Evolutionary conservation across 306 rosid genomes (phyloP).

Genomic region (Lathyrus oleraceus): DNA sequence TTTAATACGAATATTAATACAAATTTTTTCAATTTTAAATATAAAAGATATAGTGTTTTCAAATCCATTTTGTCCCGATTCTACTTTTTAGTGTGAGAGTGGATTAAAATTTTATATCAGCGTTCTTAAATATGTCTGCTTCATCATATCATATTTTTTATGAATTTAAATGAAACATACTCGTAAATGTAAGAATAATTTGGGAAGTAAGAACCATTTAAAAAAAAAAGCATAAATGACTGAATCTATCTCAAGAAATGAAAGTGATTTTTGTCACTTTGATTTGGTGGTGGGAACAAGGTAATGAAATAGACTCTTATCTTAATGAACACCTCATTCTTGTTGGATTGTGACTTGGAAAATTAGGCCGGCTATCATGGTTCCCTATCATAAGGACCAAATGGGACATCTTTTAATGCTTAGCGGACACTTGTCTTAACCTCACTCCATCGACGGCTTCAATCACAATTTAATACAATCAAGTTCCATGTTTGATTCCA

Average conservation of each 20-base stretch:
- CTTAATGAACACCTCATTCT: conserved; percentile 22
- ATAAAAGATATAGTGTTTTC: too few relatives aligned
- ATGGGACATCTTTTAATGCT: conserved; percentile 23
- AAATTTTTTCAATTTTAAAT: too few relatives aligned
- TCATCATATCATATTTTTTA: too few relatives aligned
- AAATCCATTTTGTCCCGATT: too few relatives aligned
- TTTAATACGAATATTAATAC: too few relatives aligned
- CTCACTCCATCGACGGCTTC: conserved; percentile 28
- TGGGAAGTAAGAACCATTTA: conserved; percentile 22
- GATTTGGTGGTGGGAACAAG: conserved; percentile 42
- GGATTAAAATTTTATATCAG: too few relatives aligned
- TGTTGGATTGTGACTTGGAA: conserved; percentile 46
- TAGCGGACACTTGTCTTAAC: conserved; percentile 33
- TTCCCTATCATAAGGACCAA: conserved; percentile 52
- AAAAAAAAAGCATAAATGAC: conserved; percentile 10
- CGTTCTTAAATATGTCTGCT: too few relatives aligned
- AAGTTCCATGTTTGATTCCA: conserved; percentile 25
- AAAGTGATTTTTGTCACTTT: conserved; percentile 33
- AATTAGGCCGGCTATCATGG: conserved; percentile 42
- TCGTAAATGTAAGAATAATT: not conserved
- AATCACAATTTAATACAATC: conserved; percentile 7
- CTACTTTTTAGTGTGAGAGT: too few relatives aligned
- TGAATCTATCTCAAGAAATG: conserved; percentile 10
- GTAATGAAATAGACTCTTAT: conserved; percentile 23
- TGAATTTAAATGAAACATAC: too few relatives aligned